Base-by-base conservation (phyloP, 371 early-diverging fungal species). In the Thermomucor indicae-seudaticae region DNA sequence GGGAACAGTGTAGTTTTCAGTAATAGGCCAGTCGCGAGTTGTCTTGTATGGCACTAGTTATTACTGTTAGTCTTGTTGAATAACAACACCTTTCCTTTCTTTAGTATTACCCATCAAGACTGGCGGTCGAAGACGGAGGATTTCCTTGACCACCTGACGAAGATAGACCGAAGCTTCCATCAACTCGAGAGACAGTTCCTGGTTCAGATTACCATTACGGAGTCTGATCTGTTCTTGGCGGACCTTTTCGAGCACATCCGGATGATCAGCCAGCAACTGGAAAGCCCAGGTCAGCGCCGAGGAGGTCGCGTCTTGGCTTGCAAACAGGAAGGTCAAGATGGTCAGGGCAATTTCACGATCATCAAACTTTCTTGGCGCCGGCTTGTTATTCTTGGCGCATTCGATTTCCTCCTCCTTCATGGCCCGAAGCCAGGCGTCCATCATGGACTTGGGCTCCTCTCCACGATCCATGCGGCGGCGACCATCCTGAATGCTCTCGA, bases 201-300 rank as follows among this genome's bases (percentile, higher is more conserved):
- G 60, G 2, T 64, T 24, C 28, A 60, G 31, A 16, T 72, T 52
- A 2, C 49, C 76, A 17, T 58, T 53, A 35, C 76, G 70, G 12
- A 70, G 17, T 22, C 47, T 38, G 5, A 62, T 48, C 47, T 76
- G 76, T 44, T 76, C 76, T 43, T 61, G 53, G 27, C 70, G 70
- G 2, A 76, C 62, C 44, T 61, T 58, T 39, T 65, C 58, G 17
- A 76, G 58, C 0, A 76, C 70, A 35, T 76, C 72, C 24, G 76
- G 72, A 30, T 76, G 70, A 51, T 76, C 76, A 41, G 76, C 76
- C 14, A 67, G 54, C 3, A 76, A 53, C 52, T 76, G 76, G 63
- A 68, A 76, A 22, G 70, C 69, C 76, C 76, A 76, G 17, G 76
- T 76, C 43, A 76, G 50, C 44, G 72, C 76, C 29, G 76, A 76